Base-by-base conservation (phyloP, 371 early-diverging fungal genomes). In the Rhizopus microsporus region DNA sequence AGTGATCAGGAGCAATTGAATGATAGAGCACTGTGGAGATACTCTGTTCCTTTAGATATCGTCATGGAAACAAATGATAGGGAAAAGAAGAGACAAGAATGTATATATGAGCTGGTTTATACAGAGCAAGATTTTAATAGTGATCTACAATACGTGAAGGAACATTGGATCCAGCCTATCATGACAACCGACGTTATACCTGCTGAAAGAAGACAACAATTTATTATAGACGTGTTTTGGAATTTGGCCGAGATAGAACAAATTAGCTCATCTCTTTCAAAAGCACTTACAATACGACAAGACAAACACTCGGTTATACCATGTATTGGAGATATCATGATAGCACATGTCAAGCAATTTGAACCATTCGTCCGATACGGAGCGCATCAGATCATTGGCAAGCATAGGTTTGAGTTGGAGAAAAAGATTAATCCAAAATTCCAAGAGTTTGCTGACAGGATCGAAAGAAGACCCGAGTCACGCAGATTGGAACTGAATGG, bases 331-430 rank as follows among this genome's bases (percentile, higher is more conserved):
- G 96, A 96, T 62, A 86, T 94, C 31, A 81, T 97, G 59, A 57
- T 90, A 32, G 69, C 78, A 42, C 82, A 89, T 65, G 88, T 89
- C 0, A 62, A 81, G 51, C 77, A 80, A 33, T 89, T 95, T 60
- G 81, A 89, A 39, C 88, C 90, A 0, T 95, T 93, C 59, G 88
- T 95, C 6, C 84, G 79, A 30, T 97, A 97, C 73, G 93, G 95
- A 33, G 92, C 90, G 6, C 89, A 92, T 68, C 94, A 95, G 64
- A 81, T 89, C 16, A 85, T 86, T 64, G 93, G 92, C 38, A 91
- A 91, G 63, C 83, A 89, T 61, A 77, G 79, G 8, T 84, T 93
- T 60, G 95, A 94, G 48, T 69, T 81, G 7, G 96, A 95, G 57
- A 84, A 84, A 59, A 81, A 80, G 35, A 69, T 62, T 10, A 94